Base-by-base conservation (phyloP, 768 basidiomycete species). In the Podaxis sp. region DNA sequence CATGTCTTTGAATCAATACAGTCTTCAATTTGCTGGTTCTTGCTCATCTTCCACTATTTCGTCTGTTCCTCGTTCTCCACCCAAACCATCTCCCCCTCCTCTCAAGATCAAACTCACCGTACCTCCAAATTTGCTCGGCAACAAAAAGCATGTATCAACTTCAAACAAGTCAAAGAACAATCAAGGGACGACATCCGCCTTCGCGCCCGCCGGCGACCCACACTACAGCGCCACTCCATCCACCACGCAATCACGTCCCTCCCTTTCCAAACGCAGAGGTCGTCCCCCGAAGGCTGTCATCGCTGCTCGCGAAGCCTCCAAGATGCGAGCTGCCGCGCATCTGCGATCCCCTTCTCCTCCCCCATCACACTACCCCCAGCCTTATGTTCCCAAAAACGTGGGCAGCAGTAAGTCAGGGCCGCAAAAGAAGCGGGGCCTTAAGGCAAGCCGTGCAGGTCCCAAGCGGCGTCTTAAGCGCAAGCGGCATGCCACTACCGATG, bases 101-200 rank as follows among this genome's bases (percentile, higher is more conserved):
- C 81, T 91, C 69, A 91, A 91, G 79, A 90, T 91, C 77, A 88
- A 86, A 74, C 83, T 91, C 64, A 86, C 86, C 54, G 78, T 89
- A 13, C 88, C 87, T 15, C 83, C 80, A 53, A 80, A 75, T 65
- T 77, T 87, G 66, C 79, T 84, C 64, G 68, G 70, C 62, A 81
- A 76, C 70, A 84, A 77, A 70, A 76, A 74, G 33, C 65, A 70
- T 67, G 40, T 44, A 59, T 53, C 55, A 10, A n/a, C 58, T 56
- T 22, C 58, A 48, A 64, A 53, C 62, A 79, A 75, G 68, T 68
- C 66, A 40, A 72, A 68, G 69, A 70, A 59, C 62, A 58, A 56
- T 67, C 66, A 63, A 73, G 72, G 71, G 73, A 74, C 75, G 69
- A 76, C 73, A 68, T 80, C 71, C 74, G 78, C 70, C 73, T 73